Evolutionary conservation across 2,329 filamentous ascomycete genomes (phyloP).

Genomic region (Exophiala bonariae): DNA sequence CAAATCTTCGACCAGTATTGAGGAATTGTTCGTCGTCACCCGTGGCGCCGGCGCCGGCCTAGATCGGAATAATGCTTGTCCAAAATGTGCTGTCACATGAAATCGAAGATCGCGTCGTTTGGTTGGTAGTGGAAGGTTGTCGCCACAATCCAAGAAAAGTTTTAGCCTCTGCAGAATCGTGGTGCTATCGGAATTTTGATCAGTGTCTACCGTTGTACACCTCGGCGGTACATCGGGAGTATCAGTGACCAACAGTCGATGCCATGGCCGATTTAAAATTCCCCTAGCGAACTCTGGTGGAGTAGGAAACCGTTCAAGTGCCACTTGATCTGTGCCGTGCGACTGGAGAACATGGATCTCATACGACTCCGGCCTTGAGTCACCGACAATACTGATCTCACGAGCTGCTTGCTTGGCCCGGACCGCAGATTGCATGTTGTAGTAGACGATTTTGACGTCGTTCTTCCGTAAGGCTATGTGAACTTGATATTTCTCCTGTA

Average conservation of each 20-base stretch:
- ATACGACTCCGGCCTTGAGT: background rate
- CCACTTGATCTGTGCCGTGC: background rate
- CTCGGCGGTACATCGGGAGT: background rate
- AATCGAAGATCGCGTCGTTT: slow-evolving; percentile 6
- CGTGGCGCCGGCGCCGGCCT: background rate
- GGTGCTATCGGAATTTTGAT: background rate
- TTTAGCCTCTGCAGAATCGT: background rate
- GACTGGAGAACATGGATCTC: slow-evolving; percentile 7
- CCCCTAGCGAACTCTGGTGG: slow-evolving; percentile 10
- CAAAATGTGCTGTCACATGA: slow-evolving; percentile 14
- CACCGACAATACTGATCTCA: slow-evolving; percentile 15
- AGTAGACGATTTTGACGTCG: slow-evolving; percentile 12
- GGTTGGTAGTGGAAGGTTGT: background rate
- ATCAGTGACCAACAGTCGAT: slow-evolving; percentile 7
- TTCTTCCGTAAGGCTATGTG: slow-evolving; percentile 6
- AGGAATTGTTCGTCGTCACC: background rate
- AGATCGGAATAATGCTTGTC: slow-evolving; percentile 11
- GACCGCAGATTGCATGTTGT: background rate
- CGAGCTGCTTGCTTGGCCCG: slow-evolving; percentile 18
- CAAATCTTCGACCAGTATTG: background rate
- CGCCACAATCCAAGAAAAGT: background rate
- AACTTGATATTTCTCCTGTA: slow-evolving; percentile 18
- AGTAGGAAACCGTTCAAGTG: slow-evolving; percentile 10
- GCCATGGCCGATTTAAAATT: slow-evolving; percentile 7
- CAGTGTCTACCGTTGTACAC: too few relatives aligned